These are phyloP conservation scores for Suillus spraguei DNA, from an alignment of 768 basidiomycete genomes.

Conservation along the genomic window DNA sequence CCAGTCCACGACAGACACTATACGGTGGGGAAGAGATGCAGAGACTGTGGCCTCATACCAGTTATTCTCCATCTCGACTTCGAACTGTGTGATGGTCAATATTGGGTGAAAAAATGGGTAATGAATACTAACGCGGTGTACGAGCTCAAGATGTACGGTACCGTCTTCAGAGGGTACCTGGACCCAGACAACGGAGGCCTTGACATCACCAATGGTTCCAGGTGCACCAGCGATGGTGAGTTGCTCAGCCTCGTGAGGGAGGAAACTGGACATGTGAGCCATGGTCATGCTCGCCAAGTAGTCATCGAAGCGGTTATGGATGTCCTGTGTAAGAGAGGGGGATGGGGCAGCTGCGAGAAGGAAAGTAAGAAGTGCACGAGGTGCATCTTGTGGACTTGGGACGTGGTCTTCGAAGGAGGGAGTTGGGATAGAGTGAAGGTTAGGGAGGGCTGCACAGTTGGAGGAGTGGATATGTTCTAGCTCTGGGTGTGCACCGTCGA, in stretches of 20 bases:
- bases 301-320: slow-evolving; percentile 45
- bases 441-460: slow-evolving; percentile 57
- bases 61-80: slow-evolving; percentile 93
- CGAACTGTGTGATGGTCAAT: slow-evolving; percentile 50
- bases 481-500: slow-evolving; percentile 9
- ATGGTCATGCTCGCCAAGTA: slow-evolving; percentile 54
- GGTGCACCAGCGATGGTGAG: slow-evolving; percentile 63
- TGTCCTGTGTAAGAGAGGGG: slow-evolving; percentile 46
- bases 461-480: slow-evolving; percentile 51
- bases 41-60: slow-evolving; percentile 95
- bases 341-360: slow-evolving; percentile 72
- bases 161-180: slow-evolving; percentile 75
- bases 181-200: slow-evolving; percentile 76
- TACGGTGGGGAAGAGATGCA: slow-evolving; percentile 68
- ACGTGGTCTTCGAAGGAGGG: slow-evolving; percentile 28
- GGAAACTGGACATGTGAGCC: slow-evolving; percentile 43
- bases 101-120: neutral
- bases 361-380: slow-evolving; percentile 72
- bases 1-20: slow-evolving; percentile 94
- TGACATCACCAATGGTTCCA: slow-evolving; percentile 78
- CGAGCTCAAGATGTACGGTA: slow-evolving; percentile 64
- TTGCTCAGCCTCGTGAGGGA: slow-evolving; percentile 35
- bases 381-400: slow-evolving; percentile 36
- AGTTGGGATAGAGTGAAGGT: slow-evolving; percentile 33
- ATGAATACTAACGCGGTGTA: slow-evolving; percentile 44